Conservation (phyloP, 2,329 filamentous ascomycete species). For the Cladosporium velox region DNA sequence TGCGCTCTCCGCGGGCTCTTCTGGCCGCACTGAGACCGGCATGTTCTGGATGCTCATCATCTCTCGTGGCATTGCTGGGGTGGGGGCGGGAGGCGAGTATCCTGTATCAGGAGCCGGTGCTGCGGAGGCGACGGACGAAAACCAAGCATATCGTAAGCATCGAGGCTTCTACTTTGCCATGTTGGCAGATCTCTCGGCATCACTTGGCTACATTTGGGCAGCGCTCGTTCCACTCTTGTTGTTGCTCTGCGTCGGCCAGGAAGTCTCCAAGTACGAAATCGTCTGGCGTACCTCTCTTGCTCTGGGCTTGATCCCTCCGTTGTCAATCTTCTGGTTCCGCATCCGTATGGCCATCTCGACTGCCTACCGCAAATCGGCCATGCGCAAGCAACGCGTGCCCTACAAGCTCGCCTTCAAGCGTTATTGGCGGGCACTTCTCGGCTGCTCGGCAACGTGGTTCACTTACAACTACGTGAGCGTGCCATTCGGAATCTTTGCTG, state of each 20-base stretch:
- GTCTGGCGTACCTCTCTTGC: conserved; percentile 84
- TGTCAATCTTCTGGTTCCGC: conserved; percentile 69
- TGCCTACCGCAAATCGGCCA: conserved; percentile 70
- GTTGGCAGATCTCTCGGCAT: conserved; percentile 53
- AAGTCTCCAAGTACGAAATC: conserved; percentile 42
- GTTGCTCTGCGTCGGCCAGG: conserved; percentile 51
- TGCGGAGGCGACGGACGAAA: conserved; percentile 57
- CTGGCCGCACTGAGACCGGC: conserved; percentile 33
- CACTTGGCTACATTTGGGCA: conserved; percentile 77
- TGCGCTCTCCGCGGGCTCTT: conserved; percentile 35
- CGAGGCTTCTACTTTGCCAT: conserved; percentile 29
- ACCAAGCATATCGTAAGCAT: conserved; percentile 26
- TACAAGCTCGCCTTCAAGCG: conserved; percentile 57
- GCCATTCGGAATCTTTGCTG: conserved; percentile 81
- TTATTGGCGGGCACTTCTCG: conserved; percentile 70
- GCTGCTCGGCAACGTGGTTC: conserved; percentile 77
- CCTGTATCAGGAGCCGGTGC: conserved; percentile 54
- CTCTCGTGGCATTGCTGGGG: conserved; percentile 48
- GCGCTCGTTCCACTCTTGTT: conserved; percentile 66
- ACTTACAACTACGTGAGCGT: conserved; percentile 74
- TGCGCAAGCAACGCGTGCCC: conserved; percentile 54
- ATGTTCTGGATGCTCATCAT: conserved; percentile 49
- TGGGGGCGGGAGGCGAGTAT: conserved; percentile 53
- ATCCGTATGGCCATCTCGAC: conserved; percentile 73
- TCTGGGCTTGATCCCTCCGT: conserved; percentile 65